phyloP scores from a whole-genome alignment of 2,329 filamentous ascomycete genomes.

The Pseudogymnoascus sp. region DNA sequence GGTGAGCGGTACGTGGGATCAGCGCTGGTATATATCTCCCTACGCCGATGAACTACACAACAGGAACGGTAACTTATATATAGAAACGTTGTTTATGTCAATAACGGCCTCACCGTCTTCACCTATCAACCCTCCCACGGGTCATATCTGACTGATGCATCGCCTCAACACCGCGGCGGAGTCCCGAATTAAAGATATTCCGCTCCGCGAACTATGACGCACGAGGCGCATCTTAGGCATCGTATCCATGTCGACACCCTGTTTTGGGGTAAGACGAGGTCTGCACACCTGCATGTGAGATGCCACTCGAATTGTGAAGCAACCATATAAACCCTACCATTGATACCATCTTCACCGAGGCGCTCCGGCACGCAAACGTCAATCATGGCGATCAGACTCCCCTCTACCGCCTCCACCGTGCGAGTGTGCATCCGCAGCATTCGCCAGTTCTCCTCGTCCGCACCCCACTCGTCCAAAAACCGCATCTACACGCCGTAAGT shows the following conservation, averaged over 20 bases:
- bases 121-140: conserved; percentile 3
- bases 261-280: conserved; percentile 1
- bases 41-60: background rate
- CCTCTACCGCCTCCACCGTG: background rate
- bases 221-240: conserved; percentile 5
- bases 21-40: background rate
- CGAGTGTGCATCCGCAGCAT: background rate
- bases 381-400: conserved; percentile 10
- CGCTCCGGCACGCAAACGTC: background rate
- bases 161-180: background rate
- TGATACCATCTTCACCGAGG: background rate
- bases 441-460: conserved; percentile 9
- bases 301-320: background rate
- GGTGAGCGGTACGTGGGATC: background rate
- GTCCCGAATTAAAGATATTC: conserved; percentile 10
- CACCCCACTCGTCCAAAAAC: conserved; percentile 31
- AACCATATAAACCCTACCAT: conserved; percentile 10
- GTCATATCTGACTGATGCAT: conserved; percentile 1
- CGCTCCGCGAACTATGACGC: conserved; percentile 10
- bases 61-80: background rate
- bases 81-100: background rate
- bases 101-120: conserved; percentile 1
- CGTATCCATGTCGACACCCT: background rate
- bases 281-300: conserved; percentile 7
- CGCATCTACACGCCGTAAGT: conserved; percentile 39